Percentiles rank a stretch among this genome's conserved stretches.
Evolutionary conservation across 2,329 filamentous ascomycete genomes (phyloP).

Genomic region (Boeremia lycopersici): DNA sequence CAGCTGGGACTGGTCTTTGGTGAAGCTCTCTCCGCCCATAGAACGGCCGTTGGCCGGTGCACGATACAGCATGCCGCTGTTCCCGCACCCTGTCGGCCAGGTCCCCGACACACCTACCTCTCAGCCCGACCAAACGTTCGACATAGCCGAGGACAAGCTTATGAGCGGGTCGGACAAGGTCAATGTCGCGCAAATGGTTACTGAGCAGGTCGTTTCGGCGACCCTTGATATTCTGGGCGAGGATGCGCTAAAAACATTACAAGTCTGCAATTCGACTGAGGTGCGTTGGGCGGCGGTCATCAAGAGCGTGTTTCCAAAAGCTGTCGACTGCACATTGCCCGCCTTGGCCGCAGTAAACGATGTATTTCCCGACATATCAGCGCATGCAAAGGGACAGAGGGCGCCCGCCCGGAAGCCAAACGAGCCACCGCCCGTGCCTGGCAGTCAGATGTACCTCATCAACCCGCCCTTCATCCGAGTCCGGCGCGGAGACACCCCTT

Average conservation of each 20-base stretch:
- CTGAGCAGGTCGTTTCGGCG: conserved; percentile 69
- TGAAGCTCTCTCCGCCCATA: conserved; percentile 34
- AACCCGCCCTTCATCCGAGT: conserved; percentile 74
- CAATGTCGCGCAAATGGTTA: conserved; percentile 72
- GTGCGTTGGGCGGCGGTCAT: conserved; percentile 31
- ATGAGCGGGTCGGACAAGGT: conserved; percentile 65
- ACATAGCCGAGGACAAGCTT: conserved; percentile 36
- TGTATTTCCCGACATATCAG: conserved; percentile 49
- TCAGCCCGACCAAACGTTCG: conserved; percentile 34
- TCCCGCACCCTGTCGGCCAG: conserved; percentile 30
- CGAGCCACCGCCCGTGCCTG: conserved; percentile 34
- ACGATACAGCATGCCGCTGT: conserved; percentile 38
- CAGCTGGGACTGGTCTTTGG: conserved; percentile 46
- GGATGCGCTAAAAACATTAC: not conserved
- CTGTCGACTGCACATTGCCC: conserved; percentile 40
- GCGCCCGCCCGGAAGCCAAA: conserved; percentile 38
- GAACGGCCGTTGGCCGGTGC: conserved; percentile 25
- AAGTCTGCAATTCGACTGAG: conserved; percentile 26
- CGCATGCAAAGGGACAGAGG: conserved; percentile 43
- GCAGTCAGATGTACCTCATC: conserved; percentile 53
- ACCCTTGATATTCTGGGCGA: conserved; percentile 45
- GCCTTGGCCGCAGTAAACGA: conserved; percentile 50
- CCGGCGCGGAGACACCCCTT: conserved; percentile 69
- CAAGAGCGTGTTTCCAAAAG: conserved; percentile 39
- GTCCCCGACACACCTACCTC: conserved; percentile 44